Evolutionary conservation across 495 filamentous ascomycete genomes (phyloP).

Genomic region (Friedmanniomyces simplex): DNA sequence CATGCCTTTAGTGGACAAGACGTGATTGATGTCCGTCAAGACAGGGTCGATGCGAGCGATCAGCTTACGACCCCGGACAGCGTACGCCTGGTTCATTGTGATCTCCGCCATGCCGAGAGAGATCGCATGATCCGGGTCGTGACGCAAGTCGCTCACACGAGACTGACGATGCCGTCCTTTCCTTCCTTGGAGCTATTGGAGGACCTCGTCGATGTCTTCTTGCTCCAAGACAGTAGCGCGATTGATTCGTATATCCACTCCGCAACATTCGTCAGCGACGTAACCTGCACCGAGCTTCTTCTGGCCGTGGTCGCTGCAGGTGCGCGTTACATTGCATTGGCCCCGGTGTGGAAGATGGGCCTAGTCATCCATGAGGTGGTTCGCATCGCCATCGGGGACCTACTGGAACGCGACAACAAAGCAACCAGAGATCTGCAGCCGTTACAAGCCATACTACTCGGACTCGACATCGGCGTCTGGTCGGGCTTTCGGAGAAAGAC

Average conservation of each 20-base stretch:
- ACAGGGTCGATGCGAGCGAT: constrained; percentile 1
- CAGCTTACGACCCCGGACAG: constrained; percentile 8
- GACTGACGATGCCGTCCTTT: constrained; percentile 37
- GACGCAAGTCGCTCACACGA: neutral
- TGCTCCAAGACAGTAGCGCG: constrained; percentile 39
- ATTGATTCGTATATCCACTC: constrained; percentile 47
- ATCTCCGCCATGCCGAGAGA: neutral
- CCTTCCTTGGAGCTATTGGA: constrained; percentile 49
- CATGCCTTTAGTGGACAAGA: constrained; percentile 4
- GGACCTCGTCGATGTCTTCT: constrained; percentile 47
- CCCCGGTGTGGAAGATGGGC: constrained; percentile 48
- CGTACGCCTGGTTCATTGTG: neutral
- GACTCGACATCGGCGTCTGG: constrained; percentile 51
- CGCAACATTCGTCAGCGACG: constrained; percentile 39
- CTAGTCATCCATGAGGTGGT: constrained; percentile 52
- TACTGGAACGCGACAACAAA: constrained; percentile 49
- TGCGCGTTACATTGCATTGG: constrained; percentile 41
- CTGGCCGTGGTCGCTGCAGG: constrained; percentile 43
- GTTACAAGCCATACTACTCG: constrained; percentile 43
- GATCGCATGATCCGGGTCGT: constrained; percentile 12
- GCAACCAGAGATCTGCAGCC: constrained; percentile 41
- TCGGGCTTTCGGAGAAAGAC: constrained; percentile 54
- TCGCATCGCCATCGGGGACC: constrained; percentile 37
- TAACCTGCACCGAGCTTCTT: constrained; percentile 42
- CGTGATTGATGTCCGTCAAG: constrained; percentile 2